Conservation (phyloP, 1,284 basidiomycete species). For the Agroathelia rolfsii region DNA sequence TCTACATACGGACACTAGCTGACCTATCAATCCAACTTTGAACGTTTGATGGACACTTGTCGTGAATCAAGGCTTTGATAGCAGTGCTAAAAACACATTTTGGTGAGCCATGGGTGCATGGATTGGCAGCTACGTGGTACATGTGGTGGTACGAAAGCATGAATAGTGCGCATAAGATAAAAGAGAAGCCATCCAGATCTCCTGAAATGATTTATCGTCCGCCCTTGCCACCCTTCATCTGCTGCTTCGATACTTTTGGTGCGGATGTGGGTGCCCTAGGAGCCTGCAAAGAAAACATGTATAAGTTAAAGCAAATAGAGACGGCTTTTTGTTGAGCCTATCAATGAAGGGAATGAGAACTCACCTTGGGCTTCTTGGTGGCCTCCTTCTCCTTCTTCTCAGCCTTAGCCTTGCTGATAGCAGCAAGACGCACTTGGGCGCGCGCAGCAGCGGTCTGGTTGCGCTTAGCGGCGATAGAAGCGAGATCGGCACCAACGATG, state of each 20-base stretch:
- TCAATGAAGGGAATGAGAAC: slow-evolving; percentile 15
- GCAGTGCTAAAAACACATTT: no score
- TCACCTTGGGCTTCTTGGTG: slow-evolving; percentile 83
- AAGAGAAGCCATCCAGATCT: slow-evolving; percentile 11
- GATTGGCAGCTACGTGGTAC: no score
- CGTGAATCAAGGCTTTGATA: no score
- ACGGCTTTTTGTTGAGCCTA: slow-evolving; percentile 1
- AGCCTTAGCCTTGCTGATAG: slow-evolving; percentile 86
- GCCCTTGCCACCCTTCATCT: slow-evolving; percentile 86
- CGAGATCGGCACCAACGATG: slow-evolving; percentile 93
- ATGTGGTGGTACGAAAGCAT: no score
- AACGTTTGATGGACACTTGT: no score
- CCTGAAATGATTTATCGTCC: slow-evolving; percentile 43
- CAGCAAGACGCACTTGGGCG: slow-evolving; percentile 70
- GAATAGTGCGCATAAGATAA: no score
- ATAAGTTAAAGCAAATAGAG: slow-evolving; percentile 2
- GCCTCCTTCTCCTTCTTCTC: slow-evolving; percentile 96
- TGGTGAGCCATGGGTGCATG: no score
- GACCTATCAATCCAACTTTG: no score
- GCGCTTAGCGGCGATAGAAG: slow-evolving; percentile 83
- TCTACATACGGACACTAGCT: no score
- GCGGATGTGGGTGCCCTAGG: slow-evolving; percentile 43
- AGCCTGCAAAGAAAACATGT: slow-evolving; percentile 28
- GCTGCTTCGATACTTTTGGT: slow-evolving; percentile 91
- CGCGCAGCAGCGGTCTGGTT: slow-evolving; percentile 87